Base-by-base conservation (phyloP, 345 rosid species). In the Stellera chamaejasme region DNA sequence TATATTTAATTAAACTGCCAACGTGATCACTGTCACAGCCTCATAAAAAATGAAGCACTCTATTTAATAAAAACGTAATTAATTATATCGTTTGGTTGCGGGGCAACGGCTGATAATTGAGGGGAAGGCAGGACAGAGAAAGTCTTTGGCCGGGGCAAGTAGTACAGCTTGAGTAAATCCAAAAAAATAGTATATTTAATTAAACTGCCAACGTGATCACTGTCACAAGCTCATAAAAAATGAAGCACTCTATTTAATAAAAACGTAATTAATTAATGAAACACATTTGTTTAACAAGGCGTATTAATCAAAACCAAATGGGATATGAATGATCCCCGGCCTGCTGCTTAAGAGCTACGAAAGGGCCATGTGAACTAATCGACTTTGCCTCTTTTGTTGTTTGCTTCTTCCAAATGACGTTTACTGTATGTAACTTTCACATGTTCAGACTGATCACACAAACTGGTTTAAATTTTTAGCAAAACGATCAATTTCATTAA, bases 191-290 rank as follows among this genome's bases (percentile, higher is more conserved):
- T 32, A 8, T 32, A 32, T 32, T 32, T 32, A 32, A 32, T 32
- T 32, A 32, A 32, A 8, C 39, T 4, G 8, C 39, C 39, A 8
- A 8, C 8, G 39, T 32, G 39, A 32, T 32, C 39, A 32, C 39
- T 32, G 39, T 32, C 39, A 68, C 58, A 55, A 67, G 55, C 47
- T 64, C 65, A 60, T 62, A 23, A 36, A 27, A 10, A 10, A 16
- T 43, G 14, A 56, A 48, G 43, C 25, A 27, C 16, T 45, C 6
- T 43, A 4, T 5, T 27, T 19, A 43, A 19, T 61, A 27, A 49
- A 2, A 5, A 11, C 12, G 5, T 50, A 11, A 59, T 54, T 63
- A 13, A 26, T 10, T 19, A 58, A 56, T 16, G 36, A 46, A 42
- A 12, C 45, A 2, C 39, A 32, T 32, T 32, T 32, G 39, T 32